Conservation (phyloP, 495 filamentous ascomycete species). For the Xylona heveae region DNA sequence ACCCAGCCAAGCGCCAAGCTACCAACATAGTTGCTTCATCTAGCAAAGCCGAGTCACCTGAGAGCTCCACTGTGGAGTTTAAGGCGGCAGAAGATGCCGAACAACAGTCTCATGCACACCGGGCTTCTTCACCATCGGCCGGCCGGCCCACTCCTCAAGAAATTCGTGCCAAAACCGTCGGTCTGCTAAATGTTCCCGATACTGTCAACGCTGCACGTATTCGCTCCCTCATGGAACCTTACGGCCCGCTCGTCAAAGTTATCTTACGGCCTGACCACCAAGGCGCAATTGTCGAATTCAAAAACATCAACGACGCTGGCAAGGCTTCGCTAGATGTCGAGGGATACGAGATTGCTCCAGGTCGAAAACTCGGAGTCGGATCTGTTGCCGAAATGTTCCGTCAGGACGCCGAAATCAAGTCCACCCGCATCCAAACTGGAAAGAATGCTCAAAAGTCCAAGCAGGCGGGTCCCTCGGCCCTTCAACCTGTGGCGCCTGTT, state of each 20-base stretch:
- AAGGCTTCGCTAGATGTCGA: conserved; percentile 57
- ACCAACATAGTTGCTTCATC: conserved; percentile 15
- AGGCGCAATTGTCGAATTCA: conserved; percentile 77
- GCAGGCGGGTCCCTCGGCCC: conserved; percentile 22
- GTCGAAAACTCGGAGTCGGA: conserved; percentile 44
- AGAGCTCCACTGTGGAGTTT: too few relatives aligned
- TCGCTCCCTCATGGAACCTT: conserved; percentile 35
- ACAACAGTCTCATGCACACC: background rate
- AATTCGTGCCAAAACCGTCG: conserved; percentile 17
- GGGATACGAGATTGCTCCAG: conserved; percentile 41
- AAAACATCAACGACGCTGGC: conserved; percentile 43
- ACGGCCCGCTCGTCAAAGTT: conserved; percentile 33
- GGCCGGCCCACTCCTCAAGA: conserved; percentile 1
- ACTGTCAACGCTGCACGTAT: conserved; percentile 43
- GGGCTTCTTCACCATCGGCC: background rate
- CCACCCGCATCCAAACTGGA: conserved; percentile 7
- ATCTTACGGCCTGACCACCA: conserved; percentile 46
- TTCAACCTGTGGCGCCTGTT: conserved; percentile 29
- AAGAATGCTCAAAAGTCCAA: conserved; percentile 17
- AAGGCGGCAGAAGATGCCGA: conserved; percentile 12
- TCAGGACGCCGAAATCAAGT: conserved; percentile 23
- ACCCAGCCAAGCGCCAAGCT: conserved; percentile 23
- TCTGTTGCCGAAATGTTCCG: conserved; percentile 44
- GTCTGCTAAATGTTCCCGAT: conserved; percentile 39
- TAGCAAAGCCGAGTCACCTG: conserved; percentile 1